Conservation (phyloP, 148 eudicot species). For the Tetragonia tetragonoides region DNA sequence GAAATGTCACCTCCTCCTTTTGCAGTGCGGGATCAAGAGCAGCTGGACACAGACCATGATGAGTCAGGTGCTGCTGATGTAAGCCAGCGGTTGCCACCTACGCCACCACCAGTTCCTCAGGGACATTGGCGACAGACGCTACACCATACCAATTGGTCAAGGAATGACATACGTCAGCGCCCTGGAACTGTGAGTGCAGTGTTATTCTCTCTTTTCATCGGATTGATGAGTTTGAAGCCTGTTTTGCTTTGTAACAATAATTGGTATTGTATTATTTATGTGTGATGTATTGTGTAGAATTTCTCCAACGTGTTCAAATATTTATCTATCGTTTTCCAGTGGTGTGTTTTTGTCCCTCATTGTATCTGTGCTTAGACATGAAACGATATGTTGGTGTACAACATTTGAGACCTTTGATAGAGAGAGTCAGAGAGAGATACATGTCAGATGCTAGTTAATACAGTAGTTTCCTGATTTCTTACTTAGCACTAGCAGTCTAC, state of each 20-base stretch:
- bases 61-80: slow-evolving; percentile 33
- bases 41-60: slow-evolving; percentile 35
- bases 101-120: slow-evolving; percentile 36
- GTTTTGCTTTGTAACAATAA: too few relatives aligned
- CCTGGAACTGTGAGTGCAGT: slow-evolving; percentile 57
- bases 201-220: not conserved
- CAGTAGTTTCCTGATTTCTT: too few relatives aligned
- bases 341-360: not conserved
- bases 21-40: slow-evolving; percentile 41
- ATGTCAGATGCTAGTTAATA: too few relatives aligned
- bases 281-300: not conserved
- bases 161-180: slow-evolving; percentile 33
- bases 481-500: too few relatives aligned
- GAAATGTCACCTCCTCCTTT: slow-evolving; percentile 39
- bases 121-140: slow-evolving; percentile 44
- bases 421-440: too few relatives aligned
- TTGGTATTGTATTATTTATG: not conserved
- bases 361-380: not conserved
- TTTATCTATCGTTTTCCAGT: not conserved
- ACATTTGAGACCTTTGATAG: too few relatives aligned
- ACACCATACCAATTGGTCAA: slow-evolving; percentile 41
- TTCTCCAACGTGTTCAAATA: not conserved
- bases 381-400: not conserved
- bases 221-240: not conserved
- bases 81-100: slow-evolving; percentile 23